Conservation (phyloP, 2,329 filamentous ascomycete species). For the Colletotrichum neosansevieriae region DNA sequence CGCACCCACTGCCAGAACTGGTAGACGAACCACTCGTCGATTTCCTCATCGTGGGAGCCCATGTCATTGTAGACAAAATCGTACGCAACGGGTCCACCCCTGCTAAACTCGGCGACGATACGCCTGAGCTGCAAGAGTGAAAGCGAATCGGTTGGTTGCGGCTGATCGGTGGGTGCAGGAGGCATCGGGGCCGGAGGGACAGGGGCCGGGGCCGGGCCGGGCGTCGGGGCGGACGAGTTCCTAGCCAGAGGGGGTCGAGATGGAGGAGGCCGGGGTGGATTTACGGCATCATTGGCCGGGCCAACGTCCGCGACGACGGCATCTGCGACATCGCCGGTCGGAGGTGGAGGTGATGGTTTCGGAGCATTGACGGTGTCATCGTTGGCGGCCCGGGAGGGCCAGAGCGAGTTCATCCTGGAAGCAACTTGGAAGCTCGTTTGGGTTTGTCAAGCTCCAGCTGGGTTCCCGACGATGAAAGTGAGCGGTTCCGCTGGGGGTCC, state of each 20-base stretch:
- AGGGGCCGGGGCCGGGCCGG: conserved; percentile 38
- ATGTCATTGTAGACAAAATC: conserved; percentile 86
- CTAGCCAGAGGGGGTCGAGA: conserved; percentile 43
- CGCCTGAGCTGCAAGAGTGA: conserved; percentile 80
- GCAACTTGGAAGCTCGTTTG: conserved; percentile 15
- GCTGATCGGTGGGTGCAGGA: conserved; percentile 49
- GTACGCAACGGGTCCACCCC: conserved; percentile 78
- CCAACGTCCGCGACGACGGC: conserved; percentile 54
- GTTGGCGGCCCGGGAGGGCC: conserved; percentile 53
- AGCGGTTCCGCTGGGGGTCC: background rate
- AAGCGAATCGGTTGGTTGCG: conserved; percentile 72
- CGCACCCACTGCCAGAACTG: conserved; percentile 87
- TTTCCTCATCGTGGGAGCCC: conserved; percentile 83
- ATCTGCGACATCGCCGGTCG: conserved; percentile 55
- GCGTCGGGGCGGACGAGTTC: conserved; percentile 46
- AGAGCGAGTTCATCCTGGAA: conserved; percentile 59
- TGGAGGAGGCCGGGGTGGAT: conserved; percentile 52
- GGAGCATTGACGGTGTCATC: conserved; percentile 45
- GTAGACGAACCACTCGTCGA: conserved; percentile 98
- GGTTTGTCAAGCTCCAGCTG: conserved; percentile 27
- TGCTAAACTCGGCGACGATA: conserved; percentile 80
- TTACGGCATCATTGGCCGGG: conserved; percentile 47
- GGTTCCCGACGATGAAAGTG: background rate
- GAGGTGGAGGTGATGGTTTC: conserved; percentile 34
- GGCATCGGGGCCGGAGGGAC: conserved; percentile 42